Evolutionary conservation across 108 stramenopile species (phyloP).

Genomic region (Cyclotella baltica): DNA sequence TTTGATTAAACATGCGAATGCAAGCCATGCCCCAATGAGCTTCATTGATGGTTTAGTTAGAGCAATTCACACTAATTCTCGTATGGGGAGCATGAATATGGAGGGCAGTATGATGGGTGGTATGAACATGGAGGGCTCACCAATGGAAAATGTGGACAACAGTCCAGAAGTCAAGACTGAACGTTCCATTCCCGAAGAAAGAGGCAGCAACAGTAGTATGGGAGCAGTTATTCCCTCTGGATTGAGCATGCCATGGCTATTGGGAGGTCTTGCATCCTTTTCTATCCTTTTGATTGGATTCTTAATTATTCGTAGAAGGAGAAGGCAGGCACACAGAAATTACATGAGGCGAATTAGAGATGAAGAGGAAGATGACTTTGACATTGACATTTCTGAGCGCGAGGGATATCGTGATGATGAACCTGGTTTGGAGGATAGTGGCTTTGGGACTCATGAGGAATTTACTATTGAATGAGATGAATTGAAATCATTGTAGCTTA

Average conservation of each 20-base stretch:
- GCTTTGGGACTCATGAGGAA: not conserved
- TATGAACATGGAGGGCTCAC: not conserved
- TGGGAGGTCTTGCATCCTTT: not conserved
- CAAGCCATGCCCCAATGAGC: conserved; percentile 26
- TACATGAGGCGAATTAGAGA: conserved; percentile 3
- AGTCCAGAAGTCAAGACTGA: not conserved
- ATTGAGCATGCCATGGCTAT: conserved; percentile 3
- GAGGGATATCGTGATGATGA: conserved; percentile 8
- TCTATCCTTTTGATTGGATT: not conserved
- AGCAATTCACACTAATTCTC: conserved; percentile 46
- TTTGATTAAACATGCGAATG: conserved; percentile 13
- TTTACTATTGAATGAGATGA: conserved; percentile 16
- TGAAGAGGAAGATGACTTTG: conserved; percentile 19
- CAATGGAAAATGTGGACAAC: not conserved
- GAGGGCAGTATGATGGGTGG: not conserved
- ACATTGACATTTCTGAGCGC: conserved; percentile 6
- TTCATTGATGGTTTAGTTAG: conserved; percentile 21
- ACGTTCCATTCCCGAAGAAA: not conserved
- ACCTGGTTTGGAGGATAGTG: not conserved
- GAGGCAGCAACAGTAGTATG: not conserved
- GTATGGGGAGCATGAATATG: conserved; percentile 19
- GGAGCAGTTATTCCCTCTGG: not conserved
- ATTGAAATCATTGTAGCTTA: not conserved
- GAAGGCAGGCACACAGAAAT: not conserved
- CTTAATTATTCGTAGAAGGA: conserved; percentile 1